phyloP scores from a whole-genome alignment of 495 filamentous ascomycete genomes.

The Penicillium pulvis region DNA sequence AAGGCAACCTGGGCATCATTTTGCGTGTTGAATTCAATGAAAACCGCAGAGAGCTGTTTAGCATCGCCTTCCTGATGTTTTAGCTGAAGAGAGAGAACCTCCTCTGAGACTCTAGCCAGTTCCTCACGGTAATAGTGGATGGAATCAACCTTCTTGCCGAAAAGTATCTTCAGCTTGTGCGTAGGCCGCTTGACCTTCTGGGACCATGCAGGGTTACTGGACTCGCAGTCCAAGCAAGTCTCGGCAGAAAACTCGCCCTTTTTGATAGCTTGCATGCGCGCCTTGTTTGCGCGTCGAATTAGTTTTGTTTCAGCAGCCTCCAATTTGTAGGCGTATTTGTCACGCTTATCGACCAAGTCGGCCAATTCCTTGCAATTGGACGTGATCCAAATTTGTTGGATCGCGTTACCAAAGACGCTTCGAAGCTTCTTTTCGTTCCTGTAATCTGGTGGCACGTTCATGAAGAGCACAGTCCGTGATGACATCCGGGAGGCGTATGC shows the following conservation, averaged over 20 bases:
- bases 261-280: slow-evolving; percentile 48
- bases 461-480: slow-evolving; percentile 69
- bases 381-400: slow-evolving; percentile 63
- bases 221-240: slow-evolving; percentile 40
- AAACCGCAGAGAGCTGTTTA: slow-evolving; percentile 65
- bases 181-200: slow-evolving; percentile 54
- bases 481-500: slow-evolving; percentile 67
- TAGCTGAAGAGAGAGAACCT: slow-evolving; percentile 64
- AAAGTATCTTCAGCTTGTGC: slow-evolving; percentile 53
- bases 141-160: slow-evolving; percentile 75
- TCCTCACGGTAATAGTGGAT: slow-evolving; percentile 81
- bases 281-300: slow-evolving; percentile 60
- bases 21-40: slow-evolving; percentile 82
- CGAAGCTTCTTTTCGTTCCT: slow-evolving; percentile 57
- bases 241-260: slow-evolving; percentile 27
- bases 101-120: slow-evolving; percentile 69
- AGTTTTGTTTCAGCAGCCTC: slow-evolving; percentile 68
- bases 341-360: slow-evolving; percentile 59
- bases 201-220: slow-evolving; percentile 48
- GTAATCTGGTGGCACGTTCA: slow-evolving; percentile 63
- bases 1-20: slow-evolving; percentile 77
- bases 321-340: slow-evolving; percentile 59
- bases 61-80: slow-evolving; percentile 49
- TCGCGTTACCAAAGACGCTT: slow-evolving; percentile 61
- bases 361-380: slow-evolving; percentile 56